Base-by-base conservation (phyloP, 129 eudicot genomes). In the Smallanthus sonchifolius region DNA sequence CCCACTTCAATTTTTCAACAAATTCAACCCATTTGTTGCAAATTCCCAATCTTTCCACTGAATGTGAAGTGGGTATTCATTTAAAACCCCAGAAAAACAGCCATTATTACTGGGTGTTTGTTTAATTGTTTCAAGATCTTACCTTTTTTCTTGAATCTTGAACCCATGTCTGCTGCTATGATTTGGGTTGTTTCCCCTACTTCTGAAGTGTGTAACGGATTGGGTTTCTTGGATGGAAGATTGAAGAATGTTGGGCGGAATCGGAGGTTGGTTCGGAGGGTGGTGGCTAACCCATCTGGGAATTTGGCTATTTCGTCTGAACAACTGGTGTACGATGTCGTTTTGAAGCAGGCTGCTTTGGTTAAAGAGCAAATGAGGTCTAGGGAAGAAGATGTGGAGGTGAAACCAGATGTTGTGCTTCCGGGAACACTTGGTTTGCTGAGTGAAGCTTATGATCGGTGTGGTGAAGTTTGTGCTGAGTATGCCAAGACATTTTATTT, bases 401-500 rank as follows among this genome's bases (percentile, higher is more conserved):
- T 88, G 51, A 88, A 94, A 76, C 99, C 96, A 2, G 99, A 88
- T 63, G 82, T 94, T 19, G 81, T 81, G 68, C 82, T 91, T 72
- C 99, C 99, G 3, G 97, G 96, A 39, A 79, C 87, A 28, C 73
- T 89, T 77, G 62, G 92, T 38, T 43, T 94, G 78, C 79, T 94
- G 83, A 83, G 74, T 75, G 99, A 94, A 75, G 99, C 99, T 67
- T 94, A 94, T 87, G 91, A 94, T 80, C 80, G 99, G 59, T 94
- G 99, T 81, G 87, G 97, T n/a, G 96, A 94, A 88, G 97, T 94
- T 47, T 94, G 99, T 84, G 97, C 99, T 4, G 99, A 94, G 56
- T 94, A 94, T 84, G 99, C 99, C 15, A 94, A 94, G 85, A 94
- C 99, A 0, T 94, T 94, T 86, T 94, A 91, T 86, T 74, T 94